These are phyloP conservation scores for Salix arbutifolia DNA, from an alignment of 345 rosid genomes.

Conservation along the genomic window DNA sequence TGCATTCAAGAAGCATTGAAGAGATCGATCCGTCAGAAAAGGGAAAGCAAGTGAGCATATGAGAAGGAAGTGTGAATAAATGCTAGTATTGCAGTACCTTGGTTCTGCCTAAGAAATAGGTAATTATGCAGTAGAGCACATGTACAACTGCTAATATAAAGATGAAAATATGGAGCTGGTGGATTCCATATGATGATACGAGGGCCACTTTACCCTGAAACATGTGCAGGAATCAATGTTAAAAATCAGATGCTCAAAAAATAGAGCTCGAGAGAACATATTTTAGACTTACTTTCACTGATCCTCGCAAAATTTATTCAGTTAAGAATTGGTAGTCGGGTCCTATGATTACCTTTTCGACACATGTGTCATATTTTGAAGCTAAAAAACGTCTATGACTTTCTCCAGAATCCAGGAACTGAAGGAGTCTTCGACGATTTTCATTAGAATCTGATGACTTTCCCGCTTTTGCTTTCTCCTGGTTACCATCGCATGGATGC, in stretches of 20 bases:
- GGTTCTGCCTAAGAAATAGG: conserved; percentile 58
- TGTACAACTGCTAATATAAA: conserved; percentile 67
- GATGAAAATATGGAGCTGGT: conserved; percentile 89
- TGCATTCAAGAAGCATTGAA: conserved; percentile 26
- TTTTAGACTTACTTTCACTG: neutral
- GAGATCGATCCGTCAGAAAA: neutral
- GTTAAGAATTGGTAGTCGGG: neutral
- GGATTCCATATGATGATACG: conserved; percentile 71
- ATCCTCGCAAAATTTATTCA: neutral
- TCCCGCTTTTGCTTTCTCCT: neutral
- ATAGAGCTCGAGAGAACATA: neutral
- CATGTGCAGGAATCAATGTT: neutral
- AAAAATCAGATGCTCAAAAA: neutral
- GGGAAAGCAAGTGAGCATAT: neutral
- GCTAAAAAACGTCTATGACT: conserved; percentile 51
- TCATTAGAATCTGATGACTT: conserved; percentile 2
- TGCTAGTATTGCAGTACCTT: conserved; percentile 41
- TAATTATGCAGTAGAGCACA: conserved; percentile 56
- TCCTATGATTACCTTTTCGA: conserved; percentile 27
- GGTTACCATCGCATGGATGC: conserved; percentile 51
- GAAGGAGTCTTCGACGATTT: conserved; percentile 41
- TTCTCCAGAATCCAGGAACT: conserved; percentile 25
- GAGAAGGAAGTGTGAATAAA: neutral
- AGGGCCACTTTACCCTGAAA: conserved; percentile 78
- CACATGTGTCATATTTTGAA: conserved; percentile 38